phyloP scores from a whole-genome alignment of 2,329 filamentous ascomycete genomes.

The Calonectria pteridis region DNA sequence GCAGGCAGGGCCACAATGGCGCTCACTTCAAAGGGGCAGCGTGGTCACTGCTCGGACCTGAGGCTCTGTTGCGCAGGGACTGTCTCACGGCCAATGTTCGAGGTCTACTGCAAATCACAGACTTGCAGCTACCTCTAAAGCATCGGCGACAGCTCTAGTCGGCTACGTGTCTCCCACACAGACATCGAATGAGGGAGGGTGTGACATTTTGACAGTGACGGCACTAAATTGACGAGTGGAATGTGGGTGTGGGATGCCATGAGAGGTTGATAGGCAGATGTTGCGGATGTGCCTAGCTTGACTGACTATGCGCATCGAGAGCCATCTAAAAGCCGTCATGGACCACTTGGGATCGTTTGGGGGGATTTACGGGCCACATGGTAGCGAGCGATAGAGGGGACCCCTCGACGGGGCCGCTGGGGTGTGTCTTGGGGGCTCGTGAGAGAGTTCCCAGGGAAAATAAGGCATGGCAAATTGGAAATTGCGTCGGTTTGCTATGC shows the following conservation, averaged over 20 bases:
- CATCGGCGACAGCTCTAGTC: constrained; percentile 2
- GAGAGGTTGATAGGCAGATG: constrained; percentile 6
- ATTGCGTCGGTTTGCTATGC: background rate
- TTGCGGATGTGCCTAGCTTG: background rate
- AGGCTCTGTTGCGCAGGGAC: background rate
- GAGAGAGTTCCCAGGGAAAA: background rate
- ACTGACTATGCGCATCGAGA: constrained; percentile 3
- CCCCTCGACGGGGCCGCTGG: background rate
- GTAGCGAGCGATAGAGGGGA: background rate
- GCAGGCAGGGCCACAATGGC: constrained; percentile 5
- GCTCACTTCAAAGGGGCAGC: background rate
- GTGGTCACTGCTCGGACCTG: constrained; percentile 16
- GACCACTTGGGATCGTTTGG: constrained; percentile 15
- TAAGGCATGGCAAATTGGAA: background rate
- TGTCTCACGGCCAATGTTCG: constrained; percentile 16
- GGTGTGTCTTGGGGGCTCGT: background rate
- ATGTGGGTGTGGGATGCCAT: constrained; percentile 13
- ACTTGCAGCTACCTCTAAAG: constrained; percentile 4
- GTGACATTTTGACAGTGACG: background rate
- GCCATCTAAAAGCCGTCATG: background rate
- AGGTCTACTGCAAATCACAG: constrained; percentile 17
- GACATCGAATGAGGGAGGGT: background rate
- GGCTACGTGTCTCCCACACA: constrained; percentile 22
- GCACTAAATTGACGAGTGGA: background rate
- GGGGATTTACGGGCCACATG: constrained; percentile 3